Conservation (phyloP, 2,329 filamentous ascomycete species). For the Aspergillus tanneri region DNA sequence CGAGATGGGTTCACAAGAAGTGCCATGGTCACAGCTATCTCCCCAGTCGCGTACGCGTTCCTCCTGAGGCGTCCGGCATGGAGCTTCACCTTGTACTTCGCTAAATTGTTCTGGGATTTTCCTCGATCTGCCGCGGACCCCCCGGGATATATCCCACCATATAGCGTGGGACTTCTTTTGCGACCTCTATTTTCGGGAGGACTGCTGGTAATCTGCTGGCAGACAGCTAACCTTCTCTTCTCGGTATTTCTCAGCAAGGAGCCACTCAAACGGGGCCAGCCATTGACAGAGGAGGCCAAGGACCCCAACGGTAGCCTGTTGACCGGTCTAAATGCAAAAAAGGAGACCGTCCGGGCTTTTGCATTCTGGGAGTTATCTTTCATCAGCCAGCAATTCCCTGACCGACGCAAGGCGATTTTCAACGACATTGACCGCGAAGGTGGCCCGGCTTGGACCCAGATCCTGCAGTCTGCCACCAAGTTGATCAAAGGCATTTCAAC, state of each 20-base stretch:
- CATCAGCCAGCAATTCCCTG: conserved; percentile 71
- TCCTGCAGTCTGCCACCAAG: conserved; percentile 67
- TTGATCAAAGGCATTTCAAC: conserved; percentile 66
- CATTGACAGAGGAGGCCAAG: conserved; percentile 79
- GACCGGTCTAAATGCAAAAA: conserved; percentile 79
- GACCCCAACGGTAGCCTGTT: conserved; percentile 89
- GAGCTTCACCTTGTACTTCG: conserved; percentile 67
- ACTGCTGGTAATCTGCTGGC: conserved; percentile 71
- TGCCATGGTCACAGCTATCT: conserved; percentile 46
- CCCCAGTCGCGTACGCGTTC: conserved; percentile 60
- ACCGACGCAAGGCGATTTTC: conserved; percentile 78
- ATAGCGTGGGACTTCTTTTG: conserved; percentile 55
- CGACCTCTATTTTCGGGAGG: conserved; percentile 63
- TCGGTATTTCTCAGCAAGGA: conserved; percentile 75
- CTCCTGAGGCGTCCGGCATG: conserved; percentile 65
- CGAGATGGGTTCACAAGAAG: conserved; percentile 33
- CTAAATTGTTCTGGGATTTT: conserved; percentile 72
- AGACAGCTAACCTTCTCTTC: conserved; percentile 73
- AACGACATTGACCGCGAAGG: conserved; percentile 81
- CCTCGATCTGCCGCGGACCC: conserved; percentile 65
- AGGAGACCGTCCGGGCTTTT: conserved; percentile 73
- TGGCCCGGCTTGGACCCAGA: conserved; percentile 77
- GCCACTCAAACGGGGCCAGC: conserved; percentile 79
- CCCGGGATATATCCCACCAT: conserved; percentile 56
- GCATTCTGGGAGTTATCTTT: conserved; percentile 88